Percentiles rank a stretch among this genome's conserved stretches.
Conservation (phyloP, 2,329 filamentous ascomycete species). For the Pseudogymnoascus sp. region DNA sequence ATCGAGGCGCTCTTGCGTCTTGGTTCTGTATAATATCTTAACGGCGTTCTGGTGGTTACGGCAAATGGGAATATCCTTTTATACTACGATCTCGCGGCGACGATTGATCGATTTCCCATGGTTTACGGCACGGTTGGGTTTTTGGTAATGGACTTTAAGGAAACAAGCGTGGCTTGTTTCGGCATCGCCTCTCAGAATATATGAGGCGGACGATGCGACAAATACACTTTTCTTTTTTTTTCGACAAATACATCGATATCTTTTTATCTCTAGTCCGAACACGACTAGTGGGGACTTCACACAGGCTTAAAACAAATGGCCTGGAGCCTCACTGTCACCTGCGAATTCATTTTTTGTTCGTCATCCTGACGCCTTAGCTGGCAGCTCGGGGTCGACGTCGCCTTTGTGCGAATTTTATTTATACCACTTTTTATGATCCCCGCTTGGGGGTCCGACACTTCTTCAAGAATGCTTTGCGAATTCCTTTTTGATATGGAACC, state of each 20-base stretch:
- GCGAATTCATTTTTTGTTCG: neutral
- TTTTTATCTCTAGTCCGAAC: neutral
- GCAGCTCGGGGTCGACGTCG: neutral
- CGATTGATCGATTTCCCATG: slow-evolving; percentile 9
- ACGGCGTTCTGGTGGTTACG: slow-evolving; percentile 5
- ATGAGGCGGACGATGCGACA: slow-evolving; percentile 2
- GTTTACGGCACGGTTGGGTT: neutral
- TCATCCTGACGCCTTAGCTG: slow-evolving; percentile 1
- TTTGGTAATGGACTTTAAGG: slow-evolving; percentile 4
- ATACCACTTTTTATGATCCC: slow-evolving; percentile 1
- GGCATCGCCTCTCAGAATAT: slow-evolving; percentile 1
- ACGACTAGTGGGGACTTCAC: neutral
- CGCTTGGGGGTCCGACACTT: neutral
- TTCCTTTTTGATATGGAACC: slow-evolving; percentile 6
- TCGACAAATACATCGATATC: slow-evolving; percentile 4
- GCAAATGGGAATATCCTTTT: slow-evolving; percentile 3
- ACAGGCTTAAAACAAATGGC: slow-evolving; percentile 6
- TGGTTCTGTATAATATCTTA: slow-evolving; percentile 57
- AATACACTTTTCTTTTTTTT: neutral
- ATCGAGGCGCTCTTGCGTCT: slow-evolving; percentile 74
- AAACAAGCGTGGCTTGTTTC: slow-evolving; percentile 2
- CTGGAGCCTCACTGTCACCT: slow-evolving; percentile 9
- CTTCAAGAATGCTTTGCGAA: neutral
- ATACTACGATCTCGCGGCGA: slow-evolving; percentile 10
- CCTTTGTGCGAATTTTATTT: slow-evolving; percentile 3